Base-by-base conservation (phyloP, 2,329 filamentous ascomycete genomes). In the Lachnellula willkommii region DNA sequence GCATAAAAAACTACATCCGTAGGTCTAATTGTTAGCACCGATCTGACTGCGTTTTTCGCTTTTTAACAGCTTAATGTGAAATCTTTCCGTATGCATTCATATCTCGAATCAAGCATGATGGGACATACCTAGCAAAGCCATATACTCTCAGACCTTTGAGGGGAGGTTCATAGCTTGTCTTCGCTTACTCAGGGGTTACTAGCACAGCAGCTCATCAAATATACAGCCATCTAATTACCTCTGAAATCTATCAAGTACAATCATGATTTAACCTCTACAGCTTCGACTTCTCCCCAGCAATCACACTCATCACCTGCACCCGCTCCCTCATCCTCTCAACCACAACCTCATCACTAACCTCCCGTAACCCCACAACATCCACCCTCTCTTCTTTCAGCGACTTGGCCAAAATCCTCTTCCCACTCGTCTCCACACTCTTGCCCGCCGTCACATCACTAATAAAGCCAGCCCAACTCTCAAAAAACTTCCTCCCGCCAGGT, bases 391-490 rank as follows among this genome's bases (percentile, higher is more conserved):
- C 52, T 59, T 78, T 66, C 46, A 82, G 63, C 2, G 76, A 80
- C 71, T 74, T 80, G 5, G 80, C 77, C 64, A 72, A 74, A 54
- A 85, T 70, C 36, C 60, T 71, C 14, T 71, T 73, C 28, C 78
- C 81, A 9, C 68, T 73, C 4, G 76, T 73, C 35, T 59, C 51
- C 20, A 66, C 56, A 12, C 36, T 55, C 14, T 52, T 56, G 4
- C 46, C 50, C 9, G 49, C 50, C 14, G 53, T 52, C 2, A 76
- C 76, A 17, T 66, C 60, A 26, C 61, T 71, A 24, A 84, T 78
- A 60, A 90, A 90, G 2, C 68, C 70, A 0, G 79, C 72, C 79
- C 83, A 83, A 3, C 74, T 72, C 14, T 76, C 69, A 55, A 82
- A 78, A 63, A 82, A 87, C 48, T 78, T 75, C 61, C 67, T 72